Evolutionary conservation across 495 filamentous ascomycete species (phyloP).

Genomic region (Talaromyces proteolyticus): DNA sequence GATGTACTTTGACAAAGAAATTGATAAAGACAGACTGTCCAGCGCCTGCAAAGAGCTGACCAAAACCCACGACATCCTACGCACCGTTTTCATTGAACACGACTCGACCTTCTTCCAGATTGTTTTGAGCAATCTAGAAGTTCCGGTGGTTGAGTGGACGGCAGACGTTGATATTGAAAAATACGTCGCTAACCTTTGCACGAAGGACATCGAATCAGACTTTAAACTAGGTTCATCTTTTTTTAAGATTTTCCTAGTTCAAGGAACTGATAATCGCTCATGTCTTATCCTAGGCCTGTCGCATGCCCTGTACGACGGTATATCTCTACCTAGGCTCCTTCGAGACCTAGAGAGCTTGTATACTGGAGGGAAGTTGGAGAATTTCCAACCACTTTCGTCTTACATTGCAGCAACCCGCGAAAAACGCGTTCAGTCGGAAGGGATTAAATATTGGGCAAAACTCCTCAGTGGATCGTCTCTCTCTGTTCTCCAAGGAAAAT

Average conservation of each 20-base stretch:
- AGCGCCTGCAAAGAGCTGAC: constrained; percentile 35
- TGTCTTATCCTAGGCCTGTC: constrained; percentile 54
- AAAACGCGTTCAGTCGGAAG: constrained; percentile 10
- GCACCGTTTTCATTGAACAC: constrained; percentile 57
- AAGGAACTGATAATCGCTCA: constrained; percentile 26
- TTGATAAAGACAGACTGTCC: constrained; percentile 23
- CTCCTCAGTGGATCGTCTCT: constrained; percentile 47
- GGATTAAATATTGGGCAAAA: constrained; percentile 41
- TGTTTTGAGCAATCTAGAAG: constrained; percentile 38
- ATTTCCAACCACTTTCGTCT: constrained; percentile 43
- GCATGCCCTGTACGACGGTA: constrained; percentile 64
- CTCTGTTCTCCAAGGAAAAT: constrained; percentile 31
- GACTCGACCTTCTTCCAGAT: constrained; percentile 43
- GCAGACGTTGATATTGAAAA: constrained; percentile 32
- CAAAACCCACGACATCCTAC: constrained; percentile 53
- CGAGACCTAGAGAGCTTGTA: constrained; percentile 42
- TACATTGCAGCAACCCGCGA: constrained; percentile 32
- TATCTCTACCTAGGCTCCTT: constrained; percentile 54
- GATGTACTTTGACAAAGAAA: constrained; percentile 26
- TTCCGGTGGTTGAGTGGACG: constrained; percentile 28
- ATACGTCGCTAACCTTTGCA: constrained; percentile 34
- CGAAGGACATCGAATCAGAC: constrained; percentile 27
- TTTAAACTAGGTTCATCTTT: constrained; percentile 52
- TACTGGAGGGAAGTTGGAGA: constrained; percentile 18
- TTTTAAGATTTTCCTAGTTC: constrained; percentile 45